phyloP scores from a whole-genome alignment of 805 yeast genomes.

The Sugiyamaella qingdaonensis region DNA sequence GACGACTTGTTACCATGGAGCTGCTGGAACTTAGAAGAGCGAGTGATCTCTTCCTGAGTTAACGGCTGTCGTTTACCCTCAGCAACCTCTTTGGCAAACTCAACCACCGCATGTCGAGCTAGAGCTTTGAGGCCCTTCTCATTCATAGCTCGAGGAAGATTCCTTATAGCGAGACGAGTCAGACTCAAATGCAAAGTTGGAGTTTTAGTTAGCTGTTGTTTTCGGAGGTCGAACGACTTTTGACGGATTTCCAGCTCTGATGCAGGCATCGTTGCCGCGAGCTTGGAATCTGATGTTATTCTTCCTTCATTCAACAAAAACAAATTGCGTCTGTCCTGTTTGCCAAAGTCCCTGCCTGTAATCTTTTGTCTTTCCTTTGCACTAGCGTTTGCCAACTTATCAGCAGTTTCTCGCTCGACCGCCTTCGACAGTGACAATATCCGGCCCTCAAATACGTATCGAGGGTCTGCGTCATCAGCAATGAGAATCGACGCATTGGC shows the following conservation, averaged over 20 bases:
- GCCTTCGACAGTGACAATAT: constrained; percentile 79
- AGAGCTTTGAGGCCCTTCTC: constrained; percentile 84
- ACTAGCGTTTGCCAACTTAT: constrained; percentile 65
- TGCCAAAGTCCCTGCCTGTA: constrained; percentile 75
- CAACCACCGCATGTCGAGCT: constrained; percentile 91
- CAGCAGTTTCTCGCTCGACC: constrained; percentile 82
- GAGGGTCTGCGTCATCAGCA: constrained; percentile 86
- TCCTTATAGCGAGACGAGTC: constrained; percentile 91
- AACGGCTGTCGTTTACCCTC: constrained; percentile 72
- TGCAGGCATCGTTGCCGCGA: constrained; percentile 62
- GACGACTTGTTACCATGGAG: constrained; percentile 36
- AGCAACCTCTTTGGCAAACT: constrained; percentile 86
- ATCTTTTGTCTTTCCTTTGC: constrained; percentile 67
- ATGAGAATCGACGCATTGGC: constrained; percentile 59
- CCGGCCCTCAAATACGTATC: constrained; percentile 88
- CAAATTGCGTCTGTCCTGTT: constrained; percentile 77
- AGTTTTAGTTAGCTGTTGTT: constrained; percentile 84
- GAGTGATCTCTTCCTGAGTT: constrained; percentile 78
- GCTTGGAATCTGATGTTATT: constrained; percentile 70
- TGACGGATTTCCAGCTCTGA: constrained; percentile 85
- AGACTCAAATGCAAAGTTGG: constrained; percentile 89
- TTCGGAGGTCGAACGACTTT: constrained; percentile 78
- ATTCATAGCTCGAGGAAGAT: constrained; percentile 88
- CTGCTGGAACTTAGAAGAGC: constrained; percentile 67
- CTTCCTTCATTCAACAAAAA: constrained; percentile 92